A percentile compares a stretch with the other conserved stretches of the same genome.
phyloP scores from a whole-genome alignment of 1,139 yeast species.

The Hyphopichia wangnamkhiaoensis region DNA sequence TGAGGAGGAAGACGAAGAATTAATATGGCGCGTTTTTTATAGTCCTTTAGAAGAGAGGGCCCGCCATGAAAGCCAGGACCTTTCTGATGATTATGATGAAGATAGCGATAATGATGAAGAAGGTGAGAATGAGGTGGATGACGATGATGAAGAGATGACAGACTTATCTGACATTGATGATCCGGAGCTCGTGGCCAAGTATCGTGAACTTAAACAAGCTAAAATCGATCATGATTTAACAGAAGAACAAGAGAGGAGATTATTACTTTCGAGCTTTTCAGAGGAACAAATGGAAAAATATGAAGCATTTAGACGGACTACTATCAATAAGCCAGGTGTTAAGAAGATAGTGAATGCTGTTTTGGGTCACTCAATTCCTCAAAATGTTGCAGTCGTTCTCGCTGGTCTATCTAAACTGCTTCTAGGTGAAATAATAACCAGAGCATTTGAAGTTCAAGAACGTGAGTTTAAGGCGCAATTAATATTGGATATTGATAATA shows the following conservation, averaged over 20 bases:
- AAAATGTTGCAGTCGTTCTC: constrained; percentile 75
- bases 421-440: constrained; percentile 83
- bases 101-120: constrained; percentile 26
- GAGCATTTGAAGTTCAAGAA: constrained; percentile 69
- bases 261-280: constrained; percentile 71
- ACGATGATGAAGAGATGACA: constrained; percentile 17
- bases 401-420: constrained; percentile 89
- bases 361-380: constrained; percentile 80
- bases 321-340: constrained; percentile 75
- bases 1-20: constrained; percentile 50
- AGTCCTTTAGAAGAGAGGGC: constrained; percentile 22
- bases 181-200: constrained; percentile 33
- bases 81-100: constrained; percentile 26
- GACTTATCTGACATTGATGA: constrained; percentile 42
- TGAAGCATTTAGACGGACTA: constrained; percentile 84
- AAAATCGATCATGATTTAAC: constrained; percentile 24
- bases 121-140: constrained; percentile 15
- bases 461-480: constrained; percentile 51
- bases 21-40: constrained; percentile 47
- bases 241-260: constrained; percentile 58
- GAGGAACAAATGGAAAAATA: constrained; percentile 86
- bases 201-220: constrained; percentile 24
- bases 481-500: constrained; percentile 36
- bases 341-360: constrained; percentile 80
- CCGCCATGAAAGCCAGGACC: constrained; percentile 8